Base-by-base conservation (phyloP, 768 basidiomycete genomes). In the Cystofilobasidium bisporidii region DNA sequence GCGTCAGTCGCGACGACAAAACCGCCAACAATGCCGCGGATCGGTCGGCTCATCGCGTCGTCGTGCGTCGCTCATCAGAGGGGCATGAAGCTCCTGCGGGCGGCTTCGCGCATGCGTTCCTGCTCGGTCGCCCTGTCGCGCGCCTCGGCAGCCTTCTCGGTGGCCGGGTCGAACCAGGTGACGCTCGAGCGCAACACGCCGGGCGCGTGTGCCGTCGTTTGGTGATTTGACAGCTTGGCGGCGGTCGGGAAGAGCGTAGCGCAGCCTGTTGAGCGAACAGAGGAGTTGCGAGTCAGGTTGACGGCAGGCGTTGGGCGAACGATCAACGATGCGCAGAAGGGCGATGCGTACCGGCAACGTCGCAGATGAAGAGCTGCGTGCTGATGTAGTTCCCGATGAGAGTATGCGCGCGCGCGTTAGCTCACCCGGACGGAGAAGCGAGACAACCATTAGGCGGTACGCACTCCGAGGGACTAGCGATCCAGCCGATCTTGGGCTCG, bases 11-110 rank as follows among this genome's bases (percentile, higher is more conserved):
- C 36, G 6, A 36, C 36, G 36, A 5, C 36, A 5, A 36, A 36
- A 36, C 36, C 36, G 36, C 36, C 36, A 12, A 36, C 36, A 36
- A 12, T 36, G 36, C 12, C n/a, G n/a, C n/a, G n/a, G n/a, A n/a
- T n/a, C n/a, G n/a, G n/a, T n/a, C n/a, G n/a, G n/a, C n/a, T n/a
- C n/a, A n/a, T n/a, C n/a, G n/a, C n/a, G n/a, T n/a, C n/a, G n/a
- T 36, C 36, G 36, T 6, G 6, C 6, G 6, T 36, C 36, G 36
- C 12, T 36, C 12, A 5, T 43, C 43, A 48, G 5, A 48, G 47
- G 22, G 53, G 53, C 53, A 56, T 56, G 53, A 56, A 56, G 30
- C 53, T 56, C 53, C 53, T 28, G 28, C 53, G 30, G 10, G 53
- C 53, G 28, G 53, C 53, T 15, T 56, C 28, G 15, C 28, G 8